Evolutionary conservation across 176 grass and related monocot species (phyloP).

Genomic region (Phoenix dactylifera): DNA sequence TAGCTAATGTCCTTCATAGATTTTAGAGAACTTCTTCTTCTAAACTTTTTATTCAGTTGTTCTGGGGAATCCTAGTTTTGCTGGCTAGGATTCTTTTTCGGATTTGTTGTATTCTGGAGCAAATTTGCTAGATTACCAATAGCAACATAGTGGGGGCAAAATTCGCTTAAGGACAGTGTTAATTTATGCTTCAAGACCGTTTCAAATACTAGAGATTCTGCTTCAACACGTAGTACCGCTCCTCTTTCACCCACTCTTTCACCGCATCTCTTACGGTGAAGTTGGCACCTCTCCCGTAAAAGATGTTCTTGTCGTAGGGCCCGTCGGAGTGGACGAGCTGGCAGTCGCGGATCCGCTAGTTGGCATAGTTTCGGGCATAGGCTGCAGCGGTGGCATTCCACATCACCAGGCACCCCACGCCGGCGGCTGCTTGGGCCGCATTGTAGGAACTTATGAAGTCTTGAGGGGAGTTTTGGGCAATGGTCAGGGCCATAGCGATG

Average conservation of each 20-base stretch:
- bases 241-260: conserved; percentile 15
- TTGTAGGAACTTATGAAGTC: conserved; percentile 24
- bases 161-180: no score
- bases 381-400: conserved; percentile 17
- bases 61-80: no score
- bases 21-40: no score
- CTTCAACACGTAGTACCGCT: conserved; percentile 8
- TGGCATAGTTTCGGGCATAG: conserved; percentile 15
- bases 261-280: conserved; percentile 13
- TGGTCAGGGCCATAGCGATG: neutral
- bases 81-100: no score
- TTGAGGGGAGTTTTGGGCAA: neutral
- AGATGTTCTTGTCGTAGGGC: conserved; percentile 36
- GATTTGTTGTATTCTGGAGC: no score
- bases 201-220: no score
- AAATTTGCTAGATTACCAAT: no score
- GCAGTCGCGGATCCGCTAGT: conserved; percentile 16
- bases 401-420: conserved; percentile 6
- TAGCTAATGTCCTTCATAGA: no score
- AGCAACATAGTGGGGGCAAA: no score
- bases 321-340: conserved; percentile 22
- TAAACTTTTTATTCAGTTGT: no score
- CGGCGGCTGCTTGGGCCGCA: neutral
- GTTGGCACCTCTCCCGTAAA: neutral
- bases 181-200: no score